Percentiles rank a stretch among this genome's conserved stretches.
Evolutionary conservation across 768 basidiomycete species (phyloP).

Genomic region (Suillus cothurnatus): DNA sequence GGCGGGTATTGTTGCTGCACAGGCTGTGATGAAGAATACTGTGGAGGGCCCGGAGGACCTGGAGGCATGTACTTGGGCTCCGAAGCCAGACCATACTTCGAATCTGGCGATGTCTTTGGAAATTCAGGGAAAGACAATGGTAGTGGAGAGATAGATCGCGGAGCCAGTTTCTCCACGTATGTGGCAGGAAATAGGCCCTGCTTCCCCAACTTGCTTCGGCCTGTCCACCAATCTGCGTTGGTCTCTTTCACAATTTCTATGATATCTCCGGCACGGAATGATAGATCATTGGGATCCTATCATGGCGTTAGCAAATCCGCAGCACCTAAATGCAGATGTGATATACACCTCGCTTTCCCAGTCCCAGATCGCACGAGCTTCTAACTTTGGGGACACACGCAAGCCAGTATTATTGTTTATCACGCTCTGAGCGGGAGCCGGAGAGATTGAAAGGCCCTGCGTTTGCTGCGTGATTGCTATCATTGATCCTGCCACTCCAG

Average conservation of each 20-base stretch:
- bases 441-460: constrained; percentile 27
- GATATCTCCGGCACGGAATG: constrained; percentile 72
- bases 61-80: constrained; percentile 15
- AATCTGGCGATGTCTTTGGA: constrained; percentile 17
- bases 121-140: constrained; percentile 22
- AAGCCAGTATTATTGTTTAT: constrained; percentile 2
- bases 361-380: constrained; percentile 32
- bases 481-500: constrained; percentile 19
- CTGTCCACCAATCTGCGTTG: constrained; percentile 92
- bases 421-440: constrained; percentile 11
- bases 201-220: constrained; percentile 56
- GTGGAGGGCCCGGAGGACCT: constrained; percentile 16
- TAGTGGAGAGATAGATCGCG: constrained; percentile 21
- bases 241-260: constrained; percentile 82
- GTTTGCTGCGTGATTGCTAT: constrained; percentile 25
- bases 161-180: constrained; percentile 61
- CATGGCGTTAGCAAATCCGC: constrained; percentile 11
- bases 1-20: constrained; percentile 11
- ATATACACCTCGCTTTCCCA: constrained; percentile 32
- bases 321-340: constrained; percentile 4
- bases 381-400: constrained; percentile 15
- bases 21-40: neutral
- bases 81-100: constrained; percentile 8
- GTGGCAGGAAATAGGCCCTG: constrained; percentile 79
- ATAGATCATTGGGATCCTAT: constrained; percentile 77